A percentile compares a stretch with the other conserved stretches of the same genome.
Evolutionary conservation across 768 basidiomycete genomes (phyloP).

Genomic region (Coprinopsis marcescibilis): DNA sequence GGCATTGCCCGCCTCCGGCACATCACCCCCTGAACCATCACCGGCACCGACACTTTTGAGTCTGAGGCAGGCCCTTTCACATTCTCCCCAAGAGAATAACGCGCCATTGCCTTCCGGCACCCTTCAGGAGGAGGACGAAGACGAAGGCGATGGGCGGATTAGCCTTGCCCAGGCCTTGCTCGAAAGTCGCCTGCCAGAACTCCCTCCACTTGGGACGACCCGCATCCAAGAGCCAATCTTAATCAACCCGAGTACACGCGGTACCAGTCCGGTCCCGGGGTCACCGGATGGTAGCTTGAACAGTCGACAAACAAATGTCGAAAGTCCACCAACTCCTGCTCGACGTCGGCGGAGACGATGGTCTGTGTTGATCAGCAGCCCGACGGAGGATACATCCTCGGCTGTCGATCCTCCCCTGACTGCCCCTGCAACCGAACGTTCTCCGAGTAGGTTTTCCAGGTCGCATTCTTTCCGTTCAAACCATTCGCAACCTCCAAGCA

Average conservation of each 20-base stretch:
- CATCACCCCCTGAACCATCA: constrained; percentile 46
- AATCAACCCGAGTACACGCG: constrained; percentile 44
- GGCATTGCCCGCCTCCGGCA: constrained; percentile 26
- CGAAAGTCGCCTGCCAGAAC: constrained; percentile 72
- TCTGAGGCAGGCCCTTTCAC: constrained; percentile 55
- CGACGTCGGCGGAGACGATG: constrained; percentile 12
- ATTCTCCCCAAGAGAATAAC: constrained; percentile 30
- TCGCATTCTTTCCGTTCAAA: constrained; percentile 38
- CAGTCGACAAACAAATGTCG: not conserved
- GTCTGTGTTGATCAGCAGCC: constrained; percentile 13
- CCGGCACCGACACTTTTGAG: constrained; percentile 60
- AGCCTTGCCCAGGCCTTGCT: constrained; percentile 68
- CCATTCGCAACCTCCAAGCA: constrained; percentile 23
- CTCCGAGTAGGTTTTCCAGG: constrained; percentile 25
- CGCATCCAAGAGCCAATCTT: constrained; percentile 67
- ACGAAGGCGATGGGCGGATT: constrained; percentile 60
- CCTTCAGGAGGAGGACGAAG: constrained; percentile 45
- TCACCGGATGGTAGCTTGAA: constrained; percentile 31
- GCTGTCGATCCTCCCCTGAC: constrained; percentile 16
- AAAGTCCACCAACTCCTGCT: constrained; percentile 21
- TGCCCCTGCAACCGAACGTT: constrained; percentile 20
- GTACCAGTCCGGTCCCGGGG: constrained; percentile 28
- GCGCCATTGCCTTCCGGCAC: constrained; percentile 32
- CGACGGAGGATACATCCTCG: constrained; percentile 16
- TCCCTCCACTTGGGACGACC: constrained; percentile 64